Conservation (phyloP, 2,329 filamentous ascomycete species). For the Zymoseptoria passerinii region DNA sequence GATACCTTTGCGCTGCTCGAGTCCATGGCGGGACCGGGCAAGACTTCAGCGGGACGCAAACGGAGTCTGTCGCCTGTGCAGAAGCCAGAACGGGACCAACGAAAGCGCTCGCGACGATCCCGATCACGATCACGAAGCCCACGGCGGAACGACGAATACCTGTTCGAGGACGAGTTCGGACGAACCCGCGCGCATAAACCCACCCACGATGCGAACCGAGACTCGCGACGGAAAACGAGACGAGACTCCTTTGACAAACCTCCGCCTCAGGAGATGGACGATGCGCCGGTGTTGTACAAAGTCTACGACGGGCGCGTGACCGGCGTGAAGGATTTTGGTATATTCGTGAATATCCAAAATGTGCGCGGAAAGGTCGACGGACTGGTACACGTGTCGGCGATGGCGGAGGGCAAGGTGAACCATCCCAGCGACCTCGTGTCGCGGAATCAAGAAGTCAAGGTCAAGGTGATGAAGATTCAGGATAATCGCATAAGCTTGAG, state of each 20-base stretch:
- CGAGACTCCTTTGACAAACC: conserved; percentile 57
- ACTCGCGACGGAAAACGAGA: conserved; percentile 37
- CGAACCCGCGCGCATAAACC: conserved; percentile 36
- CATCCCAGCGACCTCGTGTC: conserved; percentile 83
- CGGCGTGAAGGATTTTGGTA: conserved; percentile 90
- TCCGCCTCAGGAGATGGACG: conserved; percentile 68
- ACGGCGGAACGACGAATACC: conserved; percentile 40
- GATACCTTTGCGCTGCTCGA: conserved; percentile 92
- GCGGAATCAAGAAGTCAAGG: conserved; percentile 74
- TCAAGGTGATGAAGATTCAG: conserved; percentile 86
- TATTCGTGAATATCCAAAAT: conserved; percentile 84
- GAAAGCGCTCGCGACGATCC: conserved; percentile 33
- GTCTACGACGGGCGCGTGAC: conserved; percentile 85
- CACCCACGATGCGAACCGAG: conserved; percentile 28
- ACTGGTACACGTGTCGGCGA: conserved; percentile 84
- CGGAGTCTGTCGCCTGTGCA: conserved; percentile 52
- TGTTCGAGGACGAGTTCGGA: conserved; percentile 54
- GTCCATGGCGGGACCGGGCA: conserved; percentile 62
- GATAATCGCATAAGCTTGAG: conserved; percentile 74
- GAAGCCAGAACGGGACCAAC: conserved; percentile 29
- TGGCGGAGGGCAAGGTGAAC: conserved; percentile 78
- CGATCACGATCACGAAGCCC: conserved; percentile 43
- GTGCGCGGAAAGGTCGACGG: conserved; percentile 86
- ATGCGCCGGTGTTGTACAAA: conserved; percentile 72
- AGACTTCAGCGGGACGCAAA: conserved; percentile 48